A percentile compares a stretch with the other conserved stretches of the same genome.
phyloP scores from a whole-genome alignment of 1,284 basidiomycete species.

The Tilletia setariae region DNA sequence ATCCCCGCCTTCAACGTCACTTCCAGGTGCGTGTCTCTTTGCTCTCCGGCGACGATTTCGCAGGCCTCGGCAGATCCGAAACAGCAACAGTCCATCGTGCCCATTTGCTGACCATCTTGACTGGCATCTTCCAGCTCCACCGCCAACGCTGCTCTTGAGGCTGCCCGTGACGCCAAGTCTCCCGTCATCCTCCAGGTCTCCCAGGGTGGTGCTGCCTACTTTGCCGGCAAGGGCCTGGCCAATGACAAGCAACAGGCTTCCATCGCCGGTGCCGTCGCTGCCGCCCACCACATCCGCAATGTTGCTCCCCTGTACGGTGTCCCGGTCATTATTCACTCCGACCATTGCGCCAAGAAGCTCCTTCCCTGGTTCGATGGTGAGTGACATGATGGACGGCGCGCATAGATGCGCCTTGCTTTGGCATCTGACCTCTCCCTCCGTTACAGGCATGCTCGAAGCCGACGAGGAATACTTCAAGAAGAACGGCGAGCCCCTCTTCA shows the following conservation, averaged over 20 bases:
- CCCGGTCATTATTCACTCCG: slow-evolving; percentile 95
- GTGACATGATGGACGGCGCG: neutral
- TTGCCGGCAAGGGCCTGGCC: slow-evolving; percentile 90
- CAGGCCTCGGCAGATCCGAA: neutral
- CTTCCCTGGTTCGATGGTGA: slow-evolving; percentile 93
- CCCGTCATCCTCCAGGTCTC: slow-evolving; percentile 98
- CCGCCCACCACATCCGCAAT: slow-evolving; percentile 81
- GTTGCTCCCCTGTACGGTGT: slow-evolving; percentile 65
- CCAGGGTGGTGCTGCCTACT: slow-evolving; percentile 90
- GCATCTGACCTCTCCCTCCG: too few relatives aligned
- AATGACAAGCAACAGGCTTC: slow-evolving; percentile 98
- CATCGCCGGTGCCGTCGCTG: slow-evolving; percentile 83
- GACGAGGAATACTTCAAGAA: slow-evolving; percentile 88
- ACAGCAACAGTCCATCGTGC: neutral
- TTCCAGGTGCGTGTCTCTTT: slow-evolving; percentile 19
- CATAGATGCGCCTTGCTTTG: neutral
- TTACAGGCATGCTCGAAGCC: slow-evolving; percentile 80
- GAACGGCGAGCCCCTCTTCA: slow-evolving; percentile 88
- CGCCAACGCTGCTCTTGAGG: slow-evolving; percentile 52
- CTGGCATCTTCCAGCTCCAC: slow-evolving; percentile 3
- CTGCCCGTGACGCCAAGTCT: slow-evolving; percentile 73
- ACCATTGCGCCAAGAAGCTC: slow-evolving; percentile 98
- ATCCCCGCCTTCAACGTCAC: slow-evolving; percentile 54
- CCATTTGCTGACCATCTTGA: neutral
- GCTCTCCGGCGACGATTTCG: too few relatives aligned